Percentiles rank a stretch among this genome's conserved stretches.
Conservation (phyloP, 2,329 filamentous ascomycete genomes). For the Plenodomus tracheiphilus region DNA sequence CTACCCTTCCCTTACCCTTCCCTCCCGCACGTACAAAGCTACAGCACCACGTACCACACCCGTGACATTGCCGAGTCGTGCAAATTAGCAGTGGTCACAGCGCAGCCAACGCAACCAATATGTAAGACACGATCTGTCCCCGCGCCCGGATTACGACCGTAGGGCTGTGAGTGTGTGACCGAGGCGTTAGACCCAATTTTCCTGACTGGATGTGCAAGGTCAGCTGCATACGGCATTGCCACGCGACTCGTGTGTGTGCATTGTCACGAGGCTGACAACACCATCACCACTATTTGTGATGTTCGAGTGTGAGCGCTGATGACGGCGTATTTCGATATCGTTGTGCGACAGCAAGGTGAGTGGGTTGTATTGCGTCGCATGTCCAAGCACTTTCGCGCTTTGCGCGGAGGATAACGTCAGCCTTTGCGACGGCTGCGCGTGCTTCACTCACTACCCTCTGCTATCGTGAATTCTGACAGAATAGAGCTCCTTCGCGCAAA, state of each 20-base stretch:
- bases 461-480: no score
- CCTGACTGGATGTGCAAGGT: neutral
- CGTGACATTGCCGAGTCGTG: slow-evolving; percentile 4
- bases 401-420: no score
- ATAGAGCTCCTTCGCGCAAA: no score
- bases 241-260: neutral
- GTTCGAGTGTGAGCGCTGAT: no score
- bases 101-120: neutral
- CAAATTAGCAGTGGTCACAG: slow-evolving; percentile 18
- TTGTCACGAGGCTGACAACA: neutral
- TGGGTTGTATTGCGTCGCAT: no score
- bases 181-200: neutral
- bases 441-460: no score
- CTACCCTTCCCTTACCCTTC: no score
- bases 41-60: neutral
- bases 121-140: neutral
- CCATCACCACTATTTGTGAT: neutral
- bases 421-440: no score
- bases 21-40: neutral
- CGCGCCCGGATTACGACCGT: no score
- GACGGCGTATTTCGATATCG: no score
- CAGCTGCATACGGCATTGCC: neutral
- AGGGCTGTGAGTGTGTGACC: slow-evolving; percentile 4
- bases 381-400: no score
- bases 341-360: no score